Evolutionary conservation across 495 filamentous ascomycete species (phyloP).

Genomic region (Aspergillus avenaceus): DNA sequence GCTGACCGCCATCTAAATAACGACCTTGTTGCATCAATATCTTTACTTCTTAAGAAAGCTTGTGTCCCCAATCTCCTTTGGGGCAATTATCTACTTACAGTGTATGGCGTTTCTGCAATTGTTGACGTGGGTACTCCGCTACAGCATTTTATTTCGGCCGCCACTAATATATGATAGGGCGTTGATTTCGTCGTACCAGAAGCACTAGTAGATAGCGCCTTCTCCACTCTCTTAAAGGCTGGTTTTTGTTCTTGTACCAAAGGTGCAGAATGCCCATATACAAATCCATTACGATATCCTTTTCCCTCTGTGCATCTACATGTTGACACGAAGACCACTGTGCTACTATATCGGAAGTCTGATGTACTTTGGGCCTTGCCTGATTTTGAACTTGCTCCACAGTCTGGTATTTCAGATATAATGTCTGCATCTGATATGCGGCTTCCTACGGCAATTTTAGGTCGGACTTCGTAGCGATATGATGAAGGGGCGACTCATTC

Average conservation of each 20-base stretch:
- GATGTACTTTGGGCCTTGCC: conserved; percentile 21
- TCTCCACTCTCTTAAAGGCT: neutral
- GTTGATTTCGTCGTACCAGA: neutral
- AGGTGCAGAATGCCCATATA: conserved; percentile 7
- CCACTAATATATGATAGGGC: neutral
- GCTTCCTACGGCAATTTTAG: conserved; percentile 16
- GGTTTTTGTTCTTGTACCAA: neutral
- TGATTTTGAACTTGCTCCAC: conserved; percentile 7
- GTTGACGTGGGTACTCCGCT: neutral
- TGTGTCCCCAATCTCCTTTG: neutral
- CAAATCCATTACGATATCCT: neutral
- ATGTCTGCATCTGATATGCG: conserved; percentile 14
- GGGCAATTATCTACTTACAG: conserved; percentile 1
- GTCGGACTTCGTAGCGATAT: conserved; percentile 13
- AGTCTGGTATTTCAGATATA: conserved; percentile 2
- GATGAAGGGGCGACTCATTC: neutral
- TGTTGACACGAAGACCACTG: conserved; percentile 16
- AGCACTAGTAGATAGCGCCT: neutral
- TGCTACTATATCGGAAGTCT: conserved; percentile 21
- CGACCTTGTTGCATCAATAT: neutral
- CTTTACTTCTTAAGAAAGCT: neutral
- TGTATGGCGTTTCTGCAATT: neutral
- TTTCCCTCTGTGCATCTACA: conserved; percentile 16
- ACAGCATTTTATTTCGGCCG: neutral
- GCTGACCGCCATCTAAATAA: neutral